Evolutionary conservation across 345 rosid genomes (phyloP), one percentile per base, ranked within the genome.

Genomic region (Rubroshorea leprosula): DNA sequence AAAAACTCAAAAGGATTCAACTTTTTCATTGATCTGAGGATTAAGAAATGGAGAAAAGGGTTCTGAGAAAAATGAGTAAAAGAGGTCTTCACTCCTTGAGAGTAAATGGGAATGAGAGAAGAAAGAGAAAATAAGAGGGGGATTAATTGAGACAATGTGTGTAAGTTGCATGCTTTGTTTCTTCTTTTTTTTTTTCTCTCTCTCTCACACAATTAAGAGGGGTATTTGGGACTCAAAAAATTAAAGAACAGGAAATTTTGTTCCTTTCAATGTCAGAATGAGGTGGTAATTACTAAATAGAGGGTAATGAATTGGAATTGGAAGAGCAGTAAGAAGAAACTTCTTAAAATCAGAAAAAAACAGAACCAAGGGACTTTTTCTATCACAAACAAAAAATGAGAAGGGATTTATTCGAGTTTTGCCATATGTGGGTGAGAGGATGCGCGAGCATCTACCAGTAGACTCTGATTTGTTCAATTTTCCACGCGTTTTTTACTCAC

Each of bases 401-500:
- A 51, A 25, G 5, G 4, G 41, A 6, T 24, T 51, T 1, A 0
- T 0, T 23, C 0, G 55, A 18, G 14, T 23, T 23, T 51, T 51
- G 35, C 55, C 55, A 51, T 23, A 51, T 51, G 1, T 51, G 55
- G 54, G 8, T 51, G 27, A n/a, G 5, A 5, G 31, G 1, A 26
- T 51, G 19, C 27, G 55, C 21, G 27, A n/a, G n/a, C n/a, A n/a
- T n/a, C n/a, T n/a, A n/a, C n/a, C n/a, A n/a, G 13, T 21, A 51
- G 35, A 7, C 31, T 24, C 16, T 5, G 47, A 44, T 44, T 10
- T 44, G 47, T 44, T 44, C 47, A 44, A 44, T 44, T 15, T n/a
- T 44, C 55, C 55, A 51, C 55, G 55, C 55, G 55, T 51, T 51
- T 49, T 10, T 13, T 9, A n/a, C n/a, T n/a, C n/a, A 49, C 54